A percentile compares a stretch with the other conserved stretches of the same genome.
Conservation (phyloP, 352 stramenopile genomes). For the Aphanomyces euteiches region DNA sequence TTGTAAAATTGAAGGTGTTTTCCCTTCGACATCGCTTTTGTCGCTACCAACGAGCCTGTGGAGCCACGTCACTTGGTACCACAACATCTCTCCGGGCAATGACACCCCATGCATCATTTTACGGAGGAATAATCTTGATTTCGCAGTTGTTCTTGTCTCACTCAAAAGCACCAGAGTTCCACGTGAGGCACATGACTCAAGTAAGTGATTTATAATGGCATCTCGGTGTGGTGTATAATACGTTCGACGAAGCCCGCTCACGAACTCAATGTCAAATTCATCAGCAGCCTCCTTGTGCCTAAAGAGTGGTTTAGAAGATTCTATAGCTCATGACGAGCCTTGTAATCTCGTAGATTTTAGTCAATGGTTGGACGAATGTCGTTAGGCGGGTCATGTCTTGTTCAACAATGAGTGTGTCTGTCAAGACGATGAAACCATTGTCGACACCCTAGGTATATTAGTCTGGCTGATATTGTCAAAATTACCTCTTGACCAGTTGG, state of each 20-base stretch:
- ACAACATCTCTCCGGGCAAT: neutral
- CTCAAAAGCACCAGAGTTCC: conserved; percentile 42
- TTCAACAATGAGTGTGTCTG: neutral
- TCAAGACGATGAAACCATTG: conserved; percentile 7
- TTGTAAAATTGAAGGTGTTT: conserved; percentile 15
- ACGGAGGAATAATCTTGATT: conserved; percentile 12
- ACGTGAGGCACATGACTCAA: conserved; percentile 69
- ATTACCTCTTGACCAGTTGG: neutral
- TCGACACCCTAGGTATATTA: neutral
- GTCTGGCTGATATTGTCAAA: neutral
- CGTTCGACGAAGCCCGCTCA: conserved; percentile 64
- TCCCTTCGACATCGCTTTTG: conserved; percentile 1
- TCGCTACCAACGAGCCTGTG: conserved; percentile 18
- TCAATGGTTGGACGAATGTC: conserved; percentile 16
- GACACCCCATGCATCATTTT: conserved; percentile 2
- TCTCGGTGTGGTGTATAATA: conserved; percentile 65
- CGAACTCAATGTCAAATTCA: conserved; percentile 69
- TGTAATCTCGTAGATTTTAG: conserved; percentile 20
- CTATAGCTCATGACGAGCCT: neutral
- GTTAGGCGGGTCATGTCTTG: neutral
- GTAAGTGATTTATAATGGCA: conserved; percentile 68
- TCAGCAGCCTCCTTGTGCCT: conserved; percentile 44
- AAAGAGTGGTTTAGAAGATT: neutral
- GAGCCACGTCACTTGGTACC: conserved; percentile 15
- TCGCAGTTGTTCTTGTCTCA: neutral